Percentiles rank a stretch among this genome's conserved stretches.
Evolutionary conservation across 23 red algal genomes (phyloP).

Genomic region (Gracilariopsis chorda): DNA sequence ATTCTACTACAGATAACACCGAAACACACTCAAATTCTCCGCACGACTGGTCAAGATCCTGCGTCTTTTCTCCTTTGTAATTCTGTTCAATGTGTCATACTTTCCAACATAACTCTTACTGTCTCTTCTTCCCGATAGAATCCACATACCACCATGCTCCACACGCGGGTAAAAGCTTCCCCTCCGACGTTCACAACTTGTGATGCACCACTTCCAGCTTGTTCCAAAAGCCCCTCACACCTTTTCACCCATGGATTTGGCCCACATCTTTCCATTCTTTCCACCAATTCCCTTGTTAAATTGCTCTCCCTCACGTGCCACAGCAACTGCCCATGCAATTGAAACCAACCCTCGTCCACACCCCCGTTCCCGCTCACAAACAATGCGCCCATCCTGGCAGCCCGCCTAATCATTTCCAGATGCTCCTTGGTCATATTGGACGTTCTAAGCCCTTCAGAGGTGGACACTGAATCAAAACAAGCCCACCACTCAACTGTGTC

Average conservation of each 20-base stretch:
- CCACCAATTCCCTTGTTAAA: background rate
- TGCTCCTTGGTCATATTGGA: too few relatives aligned
- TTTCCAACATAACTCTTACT: background rate
- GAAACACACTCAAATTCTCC: too few relatives aligned
- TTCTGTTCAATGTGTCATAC: background rate
- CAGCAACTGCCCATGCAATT: background rate
- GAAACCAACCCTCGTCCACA: constrained; percentile 16
- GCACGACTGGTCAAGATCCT: too few relatives aligned
- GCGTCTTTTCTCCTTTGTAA: too few relatives aligned
- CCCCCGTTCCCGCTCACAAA: background rate
- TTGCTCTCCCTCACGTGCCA: background rate
- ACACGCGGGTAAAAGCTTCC: background rate
- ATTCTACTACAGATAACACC: too few relatives aligned
- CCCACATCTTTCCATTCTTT: background rate
- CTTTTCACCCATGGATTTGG: background rate
- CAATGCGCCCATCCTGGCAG: background rate
- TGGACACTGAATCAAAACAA: too few relatives aligned
- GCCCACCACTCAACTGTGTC: too few relatives aligned
- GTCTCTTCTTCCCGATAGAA: background rate
- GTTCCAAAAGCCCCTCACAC: background rate
- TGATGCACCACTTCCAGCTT: background rate
- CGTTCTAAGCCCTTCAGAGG: too few relatives aligned
- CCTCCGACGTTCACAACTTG: background rate
- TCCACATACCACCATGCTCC: background rate
- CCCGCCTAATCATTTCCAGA: background rate